phyloP scores from a whole-genome alignment of 2,329 filamentous ascomycete genomes.

The Blastomyces gilchristii region DNA sequence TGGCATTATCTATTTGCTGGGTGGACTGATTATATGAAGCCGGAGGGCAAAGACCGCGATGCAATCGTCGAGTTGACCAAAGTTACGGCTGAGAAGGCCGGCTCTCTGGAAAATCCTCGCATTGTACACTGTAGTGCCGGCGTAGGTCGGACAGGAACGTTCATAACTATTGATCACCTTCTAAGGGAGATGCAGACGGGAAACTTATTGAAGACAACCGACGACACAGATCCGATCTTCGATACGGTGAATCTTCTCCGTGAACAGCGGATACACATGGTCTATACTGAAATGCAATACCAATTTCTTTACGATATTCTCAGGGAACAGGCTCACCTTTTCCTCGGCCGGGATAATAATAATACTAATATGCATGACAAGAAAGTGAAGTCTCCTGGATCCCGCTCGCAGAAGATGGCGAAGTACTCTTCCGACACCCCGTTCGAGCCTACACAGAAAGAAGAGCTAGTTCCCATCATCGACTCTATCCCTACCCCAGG shows the following conservation, averaged over 20 bases:
- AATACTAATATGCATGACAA: slow-evolving; percentile 13
- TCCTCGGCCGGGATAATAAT: slow-evolving; percentile 15
- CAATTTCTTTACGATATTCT: slow-evolving; percentile 82
- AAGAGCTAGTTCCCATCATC: slow-evolving; percentile 25
- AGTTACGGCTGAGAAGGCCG: slow-evolving; percentile 36
- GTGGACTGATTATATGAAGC: slow-evolving; percentile 87
- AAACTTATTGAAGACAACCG: slow-evolving; percentile 45
- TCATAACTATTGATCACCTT: slow-evolving; percentile 90
- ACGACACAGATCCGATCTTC: slow-evolving; percentile 58
- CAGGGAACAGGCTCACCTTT: slow-evolving; percentile 43
- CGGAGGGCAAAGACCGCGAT: slow-evolving; percentile 45
- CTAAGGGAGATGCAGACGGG: slow-evolving; percentile 71
- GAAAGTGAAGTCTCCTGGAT: slow-evolving; percentile 2
- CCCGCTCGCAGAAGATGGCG: slow-evolving; percentile 11
- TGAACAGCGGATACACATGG: slow-evolving; percentile 88
- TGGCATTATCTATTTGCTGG: slow-evolving; percentile 78
- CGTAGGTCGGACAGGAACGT: slow-evolving; percentile 87
- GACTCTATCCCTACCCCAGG: slow-evolving; percentile 8
- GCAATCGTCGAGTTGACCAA: slow-evolving; percentile 44
- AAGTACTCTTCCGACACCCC: slow-evolving; percentile 18
- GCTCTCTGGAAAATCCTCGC: slow-evolving; percentile 54
- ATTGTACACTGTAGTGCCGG: slow-evolving; percentile 85
- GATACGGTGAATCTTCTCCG: slow-evolving; percentile 70
- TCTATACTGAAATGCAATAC: slow-evolving; percentile 78
- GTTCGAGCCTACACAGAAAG: slow-evolving; percentile 26